Base-by-base conservation (phyloP, 176 grass and related monocot genomes). In the Hsuehochloa calcarea region DNA sequence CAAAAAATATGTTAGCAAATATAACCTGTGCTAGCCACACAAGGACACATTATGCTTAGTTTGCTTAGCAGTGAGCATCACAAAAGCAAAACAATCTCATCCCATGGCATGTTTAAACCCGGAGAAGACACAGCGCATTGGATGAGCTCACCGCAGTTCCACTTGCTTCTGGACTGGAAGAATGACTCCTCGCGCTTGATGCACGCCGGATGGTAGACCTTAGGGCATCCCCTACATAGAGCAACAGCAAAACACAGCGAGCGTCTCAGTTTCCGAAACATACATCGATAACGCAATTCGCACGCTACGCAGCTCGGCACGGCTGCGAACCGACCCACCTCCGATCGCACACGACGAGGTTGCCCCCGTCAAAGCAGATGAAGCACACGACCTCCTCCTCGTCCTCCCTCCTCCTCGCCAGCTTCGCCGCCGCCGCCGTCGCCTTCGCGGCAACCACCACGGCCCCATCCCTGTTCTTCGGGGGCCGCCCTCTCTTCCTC, bases 301-400 rank as follows among this genome's bases (percentile, higher is more conserved):
- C 26, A 78, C 37, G 56, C 55, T 31, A 31, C 26, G 27, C 75
- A 19, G 4, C 26, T 29, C 11, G 60, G 2, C n/a, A 27, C 22
- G 72, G 59, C 44, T 34, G 56, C 41, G 27, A 80, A 56, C 5
- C 50, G 17, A 92, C 79, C 55, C 34, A 98, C 96, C 96, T 92
- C 83, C 93, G 90, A 92, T 98, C 96, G 78, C 96, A 98, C 1
- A 98, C 69, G 64, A 98, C 96, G 13, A 98, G 90, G 89, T 96
- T 76, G 4, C 96, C 96, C 35, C 96, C 96, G 20, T 99, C 96
- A 52, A 99, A 99, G 81, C 96, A 99, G 73, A 99, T 99, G 85
- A 99, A 99, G 84, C 96, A 99, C n/a, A 99, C 96, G 31, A 92
- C 93, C 90, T 99, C 96, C 80, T 99, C 96, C 20, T 94, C 88